Base-by-base conservation (phyloP, 129 eudicot species). In the Rutidosis leptorrhynchoides region DNA sequence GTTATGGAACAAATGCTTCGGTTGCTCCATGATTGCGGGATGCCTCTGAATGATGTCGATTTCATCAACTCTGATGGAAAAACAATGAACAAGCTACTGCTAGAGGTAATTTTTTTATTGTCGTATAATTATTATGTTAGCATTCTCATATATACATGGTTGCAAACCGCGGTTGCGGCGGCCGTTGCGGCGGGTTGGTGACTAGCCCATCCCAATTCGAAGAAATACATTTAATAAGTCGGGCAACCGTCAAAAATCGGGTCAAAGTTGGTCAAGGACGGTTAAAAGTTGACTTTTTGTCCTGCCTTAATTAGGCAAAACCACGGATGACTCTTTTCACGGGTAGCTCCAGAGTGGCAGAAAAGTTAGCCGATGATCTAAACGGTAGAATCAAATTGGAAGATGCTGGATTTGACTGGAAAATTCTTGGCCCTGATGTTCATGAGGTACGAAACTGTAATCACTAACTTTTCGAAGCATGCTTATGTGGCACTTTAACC, bases 321-420 rank as follows among this genome's bases (percentile, higher is more conserved):
- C 99, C 99, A 28, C 88, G 95, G 46, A 94, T 94, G 99, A 89
- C 99, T 35, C 95, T 94, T 74, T 94, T 94, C 64, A 94, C 95
- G 7, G 99, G 99, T 19, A 94, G 99, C 76, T 86, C 99, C 19
- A 89, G 90, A 79, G 88, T 94, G 14, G 99, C 97, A 45, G 95
- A 94, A 52, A 82, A 86, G 76, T 68, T 94, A 69, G 95, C 99
- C 7, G 81, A 73, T 65, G 99, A 94, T 74, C 54, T 89, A 35
- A 89, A 85, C 55, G 97, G 99, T 32, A 85, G 83, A 35, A 73
- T 94, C 68, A 94, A 83, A 70, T 72, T 94, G 74, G 99, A 94
- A 82, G 99, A 94, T 83, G 99, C 99, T 27, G 99, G 99, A 67
- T 94, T 94, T 78, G 99, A 94, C 81, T 94, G 97, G 99, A 89